Evolutionary conservation across 2,329 filamentous ascomycete species (phyloP).

Genomic region (Stenocarpella maydis): DNA sequence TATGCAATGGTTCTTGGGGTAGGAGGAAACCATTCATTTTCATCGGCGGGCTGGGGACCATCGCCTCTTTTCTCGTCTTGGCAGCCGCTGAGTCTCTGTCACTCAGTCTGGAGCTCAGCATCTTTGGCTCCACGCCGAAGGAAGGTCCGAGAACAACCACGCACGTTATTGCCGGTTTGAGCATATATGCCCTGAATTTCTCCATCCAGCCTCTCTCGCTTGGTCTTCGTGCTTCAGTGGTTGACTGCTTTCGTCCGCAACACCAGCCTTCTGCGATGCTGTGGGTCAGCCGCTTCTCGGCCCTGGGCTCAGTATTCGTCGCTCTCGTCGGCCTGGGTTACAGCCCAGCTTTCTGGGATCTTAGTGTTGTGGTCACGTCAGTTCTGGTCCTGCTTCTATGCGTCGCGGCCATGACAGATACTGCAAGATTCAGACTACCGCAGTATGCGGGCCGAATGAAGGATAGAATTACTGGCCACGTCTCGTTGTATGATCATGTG

Average conservation of each 20-base stretch:
- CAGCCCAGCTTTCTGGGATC: slow-evolving; percentile 10
- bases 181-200: slow-evolving; percentile 14
- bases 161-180: background rate
- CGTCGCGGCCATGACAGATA: slow-evolving; percentile 11
- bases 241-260: slow-evolving; percentile 2
- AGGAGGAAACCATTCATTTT: slow-evolving; percentile 9
- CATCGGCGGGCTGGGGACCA: slow-evolving; percentile 1
- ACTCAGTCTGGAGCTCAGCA: background rate
- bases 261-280: slow-evolving; percentile 10
- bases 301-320: slow-evolving; percentile 8
- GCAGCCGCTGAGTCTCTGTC: background rate
- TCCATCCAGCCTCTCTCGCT: slow-evolving; percentile 11
- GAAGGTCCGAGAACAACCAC: background rate
- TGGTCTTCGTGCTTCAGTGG: slow-evolving; percentile 6
- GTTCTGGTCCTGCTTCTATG: background rate
- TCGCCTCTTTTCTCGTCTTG: slow-evolving; percentile 2
- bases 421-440: background rate
- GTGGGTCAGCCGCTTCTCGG: slow-evolving; percentile 15
- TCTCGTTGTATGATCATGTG: background rate
- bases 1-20: background rate
- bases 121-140: background rate
- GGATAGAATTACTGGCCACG: background rate
- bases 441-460: background rate
- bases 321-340: background rate
- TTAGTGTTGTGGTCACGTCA: background rate